Evolutionary conservation across 306 rosid genomes (phyloP), one percentile per base, ranked within the genome.

Genomic region (Sesbania bispinosa): DNA sequence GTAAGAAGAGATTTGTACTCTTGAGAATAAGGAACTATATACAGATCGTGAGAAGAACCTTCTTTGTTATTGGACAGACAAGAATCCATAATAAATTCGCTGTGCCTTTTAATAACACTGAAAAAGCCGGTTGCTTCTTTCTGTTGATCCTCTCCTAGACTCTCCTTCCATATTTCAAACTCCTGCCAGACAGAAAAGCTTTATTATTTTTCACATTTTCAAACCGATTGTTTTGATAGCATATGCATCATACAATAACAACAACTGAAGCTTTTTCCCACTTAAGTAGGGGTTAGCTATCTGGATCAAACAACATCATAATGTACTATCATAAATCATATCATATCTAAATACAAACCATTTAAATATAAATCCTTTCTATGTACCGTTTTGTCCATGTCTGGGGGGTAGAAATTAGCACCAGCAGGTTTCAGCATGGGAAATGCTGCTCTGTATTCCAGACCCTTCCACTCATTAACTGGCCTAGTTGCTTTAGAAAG

Each of bases 351-450:
- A 16, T 24, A 43, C 7, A 66, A 27, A 29, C 42, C 29, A 66
- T 27, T 29, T 15, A 46, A 6, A 66, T 66, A 27, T 27, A 18
- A 62, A 46, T 46, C 30, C 35, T 35, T 66, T 15, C 29, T 2
- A 16, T 42, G 29, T 90, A 94, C 98, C 97, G 1, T 77, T 88
- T 87, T 94, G 79, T 94, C 92, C 97, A 94, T 88, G 78, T 94
- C 98, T 4, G 96, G 88, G 20, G 98, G 98, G 69, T 94, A 94
- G 84, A 94, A 94, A 80, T 94, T 90, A 78, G 95, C 98, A 61
- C 97, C 90, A 4, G 88, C 88, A 46, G 97, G 97, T 74, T 90
- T 94, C 76, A 30, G 70, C 58, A 60, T 1, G 14, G 98, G 97
- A 83, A 94, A 89, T 52, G 92, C 98, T 67, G 86, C 88, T 83